Base-by-base conservation (phyloP, 495 filamentous ascomycete genomes). In the Penicillium psychrofluorescens region DNA sequence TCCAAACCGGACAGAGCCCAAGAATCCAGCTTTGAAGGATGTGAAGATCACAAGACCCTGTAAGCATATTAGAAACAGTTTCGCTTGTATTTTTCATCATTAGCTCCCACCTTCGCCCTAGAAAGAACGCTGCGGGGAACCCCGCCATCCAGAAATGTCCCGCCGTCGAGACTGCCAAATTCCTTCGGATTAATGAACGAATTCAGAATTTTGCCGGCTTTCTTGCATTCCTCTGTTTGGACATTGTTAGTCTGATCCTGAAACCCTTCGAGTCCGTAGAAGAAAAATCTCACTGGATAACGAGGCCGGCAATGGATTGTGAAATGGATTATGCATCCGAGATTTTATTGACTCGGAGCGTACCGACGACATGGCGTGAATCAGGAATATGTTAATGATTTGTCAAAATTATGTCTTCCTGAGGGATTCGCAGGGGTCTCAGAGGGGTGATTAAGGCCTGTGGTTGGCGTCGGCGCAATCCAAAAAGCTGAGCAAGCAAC, bases 1-100 rank as follows among this genome's bases (percentile, higher is more conserved):
- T 36, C 90, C 90, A 58, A 90, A 88, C 38, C 90, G 81, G 35
- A 74, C 84, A 8, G 88, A 89, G 30, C 88, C 86, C 45, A 95
- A 75, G 64, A 95, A 90, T 29, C 89, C 90, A 49, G 85, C 86
- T 70, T 94, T 95, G 61, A 90, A 71, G 43, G 94, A 85, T 1
- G 90, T 92, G 52, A 95, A 76, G 40, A 96, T 83, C 7, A 86
- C 90, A 38, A 96, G 80, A 51, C 90, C 90, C 87, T 92, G 36
- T 10, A 10, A 14, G 27, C 0, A 1, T 6, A 10, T 31, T 37
- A 9, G 27, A 10, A 15, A 0, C n/a, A 2, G 11, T 27, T 49
- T 22, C 38, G 46, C 11, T 8, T 41, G n/a, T n/a, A n/a, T n/a
- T 1, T n/a, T 15, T n/a, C 34, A 10, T 6, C 27, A 29, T n/a